Evolutionary conservation across 306 rosid species (phyloP).

Genomic region (Trifolium repens): DNA sequence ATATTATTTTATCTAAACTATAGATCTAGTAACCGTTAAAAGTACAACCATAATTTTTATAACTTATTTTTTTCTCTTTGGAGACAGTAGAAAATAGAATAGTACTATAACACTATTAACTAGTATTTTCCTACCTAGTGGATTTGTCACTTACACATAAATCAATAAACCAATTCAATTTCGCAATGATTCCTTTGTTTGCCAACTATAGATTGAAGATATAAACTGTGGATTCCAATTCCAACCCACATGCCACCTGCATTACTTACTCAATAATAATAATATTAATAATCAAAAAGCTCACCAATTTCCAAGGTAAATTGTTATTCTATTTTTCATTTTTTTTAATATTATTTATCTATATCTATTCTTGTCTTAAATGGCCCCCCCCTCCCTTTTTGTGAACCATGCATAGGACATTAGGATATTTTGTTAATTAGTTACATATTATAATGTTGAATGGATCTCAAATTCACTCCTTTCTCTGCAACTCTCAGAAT

Average conservation of each 20-base stretch:
- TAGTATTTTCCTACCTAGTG: constrained; percentile 15
- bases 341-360: background rate
- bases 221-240: constrained; percentile 44
- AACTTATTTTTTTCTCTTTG: constrained; percentile 37
- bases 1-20: background rate
- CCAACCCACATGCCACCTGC: constrained; percentile 57
- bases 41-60: constrained; percentile 46
- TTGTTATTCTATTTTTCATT: constrained; percentile 29
- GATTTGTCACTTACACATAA: constrained; percentile 33
- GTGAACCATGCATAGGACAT: constrained; percentile 43
- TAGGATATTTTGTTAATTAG: constrained; percentile 4
- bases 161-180: constrained; percentile 44
- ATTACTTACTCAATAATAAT: constrained; percentile 27
- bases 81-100: constrained; percentile 28
- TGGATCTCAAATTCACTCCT: constrained; percentile 63
- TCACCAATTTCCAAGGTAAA: constrained; percentile 56
- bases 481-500: constrained; percentile 62
- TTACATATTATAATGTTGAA: constrained; percentile 43
- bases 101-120: background rate
- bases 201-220: constrained; percentile 32
- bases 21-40: constrained; percentile 56
- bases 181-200: constrained; percentile 59
- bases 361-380: constrained; percentile 30
- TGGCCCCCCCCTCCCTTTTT: constrained; percentile 37
- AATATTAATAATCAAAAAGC: constrained; percentile 31